phyloP scores from a whole-genome alignment of 768 basidiomycete species.

The Hydnum rufescens region DNA sequence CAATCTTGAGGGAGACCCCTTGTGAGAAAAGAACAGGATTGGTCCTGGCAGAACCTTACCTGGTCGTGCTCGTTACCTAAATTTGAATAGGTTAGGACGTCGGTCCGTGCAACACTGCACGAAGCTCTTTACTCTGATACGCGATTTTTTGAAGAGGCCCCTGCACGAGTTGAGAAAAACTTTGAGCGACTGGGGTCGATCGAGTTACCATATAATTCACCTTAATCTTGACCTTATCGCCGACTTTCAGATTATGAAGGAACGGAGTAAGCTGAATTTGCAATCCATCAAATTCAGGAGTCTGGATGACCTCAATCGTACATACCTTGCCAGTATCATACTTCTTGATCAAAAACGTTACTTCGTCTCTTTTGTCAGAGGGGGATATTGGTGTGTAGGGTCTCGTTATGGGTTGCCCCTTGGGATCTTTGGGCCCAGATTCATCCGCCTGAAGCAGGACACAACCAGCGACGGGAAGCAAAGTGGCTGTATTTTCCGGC shows the following conservation, averaged over 20 bases:
- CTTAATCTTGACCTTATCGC: slow-evolving; percentile 70
- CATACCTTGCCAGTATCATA: slow-evolving; percentile 56
- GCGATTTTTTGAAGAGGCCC: slow-evolving; percentile 79
- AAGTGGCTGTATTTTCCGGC: slow-evolving; percentile 54
- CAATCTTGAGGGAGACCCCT: slow-evolving; percentile 57
- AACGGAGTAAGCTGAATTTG: slow-evolving; percentile 17
- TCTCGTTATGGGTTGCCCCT: slow-evolving; percentile 73
- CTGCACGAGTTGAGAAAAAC: background rate
- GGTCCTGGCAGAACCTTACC: background rate
- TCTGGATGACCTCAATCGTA: background rate
- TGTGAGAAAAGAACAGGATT: too few relatives aligned
- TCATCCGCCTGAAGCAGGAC: slow-evolving; percentile 44
- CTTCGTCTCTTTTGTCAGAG: slow-evolving; percentile 51
- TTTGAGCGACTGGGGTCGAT: background rate
- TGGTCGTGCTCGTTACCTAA: background rate
- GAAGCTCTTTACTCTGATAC: slow-evolving; percentile 43
- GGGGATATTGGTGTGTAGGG: slow-evolving; percentile 88
- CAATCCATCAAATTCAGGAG: background rate
- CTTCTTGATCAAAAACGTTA: slow-evolving; percentile 69
- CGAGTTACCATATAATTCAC: background rate
- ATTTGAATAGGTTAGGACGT: too few relatives aligned
- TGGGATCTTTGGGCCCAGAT: slow-evolving; percentile 46
- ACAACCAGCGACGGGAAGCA: slow-evolving; percentile 61
- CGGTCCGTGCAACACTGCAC: background rate
- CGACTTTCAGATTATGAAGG: slow-evolving; percentile 59